phyloP scores from a whole-genome alignment of 129 eudicot species.

The Helianthus annuus region HanXRQr2.0-SUNRISE NC_035440.2:40829403-40829902 shows the following conservation, averaged over 20 bases:
- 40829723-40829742: constrained; percentile 3
- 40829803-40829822: neutral
- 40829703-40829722: constrained; percentile 23
- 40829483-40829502: too few relatives aligned
- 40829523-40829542: too few relatives aligned
- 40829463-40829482: too few relatives aligned
- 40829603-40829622: constrained; percentile 93
- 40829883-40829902: constrained; percentile 83
- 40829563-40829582: constrained; percentile 81
- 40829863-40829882: constrained; percentile 87
- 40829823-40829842: constrained; percentile 15
- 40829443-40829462: too few relatives aligned
- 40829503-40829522: too few relatives aligned
- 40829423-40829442: too few relatives aligned
- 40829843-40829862: constrained; percentile 87
- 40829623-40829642: constrained; percentile 91
- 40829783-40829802: constrained; percentile 7
- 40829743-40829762: neutral
- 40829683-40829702: constrained; percentile 70
- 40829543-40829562: constrained; percentile 52
- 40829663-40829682: constrained; percentile 98
- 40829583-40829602: constrained; percentile 90
- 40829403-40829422: too few relatives aligned
- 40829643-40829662: constrained; percentile 83
- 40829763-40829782: constrained; percentile 7